Evolutionary conservation across 192 early-diverging fungal genomes (phyloP).

Genomic region (Coemansia nantahalensis): DNA sequence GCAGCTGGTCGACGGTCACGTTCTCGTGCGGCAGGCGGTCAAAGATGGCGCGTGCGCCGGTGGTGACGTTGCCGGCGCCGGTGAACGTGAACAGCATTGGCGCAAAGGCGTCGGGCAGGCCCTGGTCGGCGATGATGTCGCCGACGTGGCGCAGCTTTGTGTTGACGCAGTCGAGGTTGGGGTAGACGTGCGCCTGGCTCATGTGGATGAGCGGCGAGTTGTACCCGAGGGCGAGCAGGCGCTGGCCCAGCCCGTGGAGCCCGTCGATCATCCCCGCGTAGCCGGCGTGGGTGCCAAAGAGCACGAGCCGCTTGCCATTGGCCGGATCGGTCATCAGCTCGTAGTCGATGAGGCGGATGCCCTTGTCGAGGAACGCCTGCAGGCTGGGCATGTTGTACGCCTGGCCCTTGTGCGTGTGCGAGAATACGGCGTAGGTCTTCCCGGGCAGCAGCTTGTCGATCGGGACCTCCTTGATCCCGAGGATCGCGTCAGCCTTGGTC

Average conservation of each 20-base stretch:
- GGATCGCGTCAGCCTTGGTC: conserved; percentile 82
- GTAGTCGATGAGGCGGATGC: conserved; percentile 92
- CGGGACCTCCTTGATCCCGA: conserved; percentile 98
- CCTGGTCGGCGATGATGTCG: conserved; percentile 80
- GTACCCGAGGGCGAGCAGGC: conserved; percentile 86
- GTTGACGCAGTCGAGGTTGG: conserved; percentile 60
- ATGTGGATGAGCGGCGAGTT: conserved; percentile 91
- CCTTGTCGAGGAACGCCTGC: conserved; percentile 84
- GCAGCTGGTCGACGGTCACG: conserved; percentile 68
- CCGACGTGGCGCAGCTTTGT: conserved; percentile 63
- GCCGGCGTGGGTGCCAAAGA: conserved; percentile 92
- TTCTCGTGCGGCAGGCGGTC: conserved; percentile 89
- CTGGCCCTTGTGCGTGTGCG: conserved; percentile 98
- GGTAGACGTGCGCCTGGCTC: conserved; percentile 74
- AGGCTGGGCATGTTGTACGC: conserved; percentile 91
- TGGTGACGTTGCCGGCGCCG: conserved; percentile 87
- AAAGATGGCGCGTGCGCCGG: conserved; percentile 89
- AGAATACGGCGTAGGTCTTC: conserved; percentile 95
- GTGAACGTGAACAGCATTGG: conserved; percentile 91
- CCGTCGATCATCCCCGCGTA: conserved; percentile 94
- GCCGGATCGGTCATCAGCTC: conserved; percentile 84
- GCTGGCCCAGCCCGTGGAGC: conserved; percentile 87
- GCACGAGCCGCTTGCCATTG: conserved; percentile 71
- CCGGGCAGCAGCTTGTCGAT: conserved; percentile 72
- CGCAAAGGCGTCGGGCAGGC: conserved; percentile 81